Evolutionary conservation across 352 stramenopile species (phyloP).

Genomic region (Globisporangium iwayamae): DNA sequence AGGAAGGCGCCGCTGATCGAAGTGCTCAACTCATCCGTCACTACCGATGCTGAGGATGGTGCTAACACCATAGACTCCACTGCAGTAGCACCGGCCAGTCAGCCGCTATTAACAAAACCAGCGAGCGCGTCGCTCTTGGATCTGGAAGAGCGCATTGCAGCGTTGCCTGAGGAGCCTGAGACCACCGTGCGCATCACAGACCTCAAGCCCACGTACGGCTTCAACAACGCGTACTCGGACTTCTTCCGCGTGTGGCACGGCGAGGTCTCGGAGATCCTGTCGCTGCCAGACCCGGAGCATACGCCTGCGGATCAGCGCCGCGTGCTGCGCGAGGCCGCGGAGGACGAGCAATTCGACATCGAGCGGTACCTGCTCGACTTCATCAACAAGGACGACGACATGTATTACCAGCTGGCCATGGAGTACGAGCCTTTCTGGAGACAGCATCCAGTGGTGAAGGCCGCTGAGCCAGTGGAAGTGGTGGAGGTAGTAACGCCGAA

Average conservation of each 20-base stretch:
- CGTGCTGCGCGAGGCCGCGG: slow-evolving; percentile 70
- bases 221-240: slow-evolving; percentile 91
- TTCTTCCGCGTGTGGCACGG: slow-evolving; percentile 93
- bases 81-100: not conserved
- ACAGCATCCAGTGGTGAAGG: slow-evolving; percentile 28
- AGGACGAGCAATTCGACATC: slow-evolving; percentile 93
- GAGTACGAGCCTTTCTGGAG: slow-evolving; percentile 89
- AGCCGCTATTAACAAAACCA: not conserved
- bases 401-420: slow-evolving; percentile 91
- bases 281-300: slow-evolving; percentile 88
- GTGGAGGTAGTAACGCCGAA: not conserved
- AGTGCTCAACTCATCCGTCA: slow-evolving; percentile 54
- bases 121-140: slow-evolving; percentile 47
- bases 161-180: slow-evolving; percentile 16
- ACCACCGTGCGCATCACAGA: slow-evolving; percentile 32
- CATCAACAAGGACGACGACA: slow-evolving; percentile 88
- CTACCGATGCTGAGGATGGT: slow-evolving; percentile 16
- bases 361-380: slow-evolving; percentile 96
- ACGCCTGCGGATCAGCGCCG: slow-evolving; percentile 65
- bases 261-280: slow-evolving; percentile 91
- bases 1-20: slow-evolving; percentile 74
- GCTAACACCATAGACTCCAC: not conserved
- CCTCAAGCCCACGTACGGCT: slow-evolving; percentile 87
- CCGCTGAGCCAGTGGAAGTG: not conserved
- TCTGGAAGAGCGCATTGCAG: slow-evolving; percentile 42